Conservation (phyloP, 2,329 filamentous ascomycete species). For the Fusarium transvaalense region DNA sequence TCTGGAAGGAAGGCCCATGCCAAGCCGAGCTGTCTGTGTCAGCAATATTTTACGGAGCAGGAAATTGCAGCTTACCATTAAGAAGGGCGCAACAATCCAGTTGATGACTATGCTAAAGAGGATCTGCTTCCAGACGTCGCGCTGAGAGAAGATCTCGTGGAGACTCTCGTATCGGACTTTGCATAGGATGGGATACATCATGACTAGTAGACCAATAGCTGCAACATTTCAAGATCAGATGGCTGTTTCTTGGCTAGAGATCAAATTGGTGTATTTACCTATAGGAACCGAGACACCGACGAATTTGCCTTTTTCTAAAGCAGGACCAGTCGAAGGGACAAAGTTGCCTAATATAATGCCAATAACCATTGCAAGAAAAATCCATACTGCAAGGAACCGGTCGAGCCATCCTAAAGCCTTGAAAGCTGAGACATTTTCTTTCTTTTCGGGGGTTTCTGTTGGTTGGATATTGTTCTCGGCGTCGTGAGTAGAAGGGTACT, state of each 20-base stretch:
- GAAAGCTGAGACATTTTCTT: conserved; percentile 57
- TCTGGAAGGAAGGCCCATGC: conserved; percentile 77
- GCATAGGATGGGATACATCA: conserved; percentile 96
- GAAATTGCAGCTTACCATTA: conserved; percentile 51
- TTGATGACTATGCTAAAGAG: conserved; percentile 81
- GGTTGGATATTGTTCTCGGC: conserved; percentile 15
- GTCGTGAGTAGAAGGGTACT: conserved; percentile 12
- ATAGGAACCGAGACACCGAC: conserved; percentile 77
- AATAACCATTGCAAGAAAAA: conserved; percentile 80
- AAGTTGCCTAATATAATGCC: conserved; percentile 84
- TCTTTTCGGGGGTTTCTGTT: not conserved
- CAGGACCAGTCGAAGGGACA: conserved; percentile 69
- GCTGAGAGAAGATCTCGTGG: conserved; percentile 72
- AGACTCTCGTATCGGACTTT: conserved; percentile 84
- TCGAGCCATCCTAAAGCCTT: conserved; percentile 71
- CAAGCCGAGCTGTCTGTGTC: conserved; percentile 65
- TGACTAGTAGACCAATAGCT: conserved; percentile 85
- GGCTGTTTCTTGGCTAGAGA: too few relatives aligned
- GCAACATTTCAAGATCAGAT: fast-evolving
- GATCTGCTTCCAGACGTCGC: conserved; percentile 82
- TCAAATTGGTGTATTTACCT: conserved; percentile 55
- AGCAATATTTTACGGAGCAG: not conserved
- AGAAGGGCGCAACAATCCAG: conserved; percentile 83
- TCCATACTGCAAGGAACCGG: conserved; percentile 77
- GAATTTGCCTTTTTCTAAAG: conserved; percentile 78